Evolutionary conservation across 2,329 filamentous ascomycete species (phyloP).

Genomic region (Xylariaceae sp.): DNA sequence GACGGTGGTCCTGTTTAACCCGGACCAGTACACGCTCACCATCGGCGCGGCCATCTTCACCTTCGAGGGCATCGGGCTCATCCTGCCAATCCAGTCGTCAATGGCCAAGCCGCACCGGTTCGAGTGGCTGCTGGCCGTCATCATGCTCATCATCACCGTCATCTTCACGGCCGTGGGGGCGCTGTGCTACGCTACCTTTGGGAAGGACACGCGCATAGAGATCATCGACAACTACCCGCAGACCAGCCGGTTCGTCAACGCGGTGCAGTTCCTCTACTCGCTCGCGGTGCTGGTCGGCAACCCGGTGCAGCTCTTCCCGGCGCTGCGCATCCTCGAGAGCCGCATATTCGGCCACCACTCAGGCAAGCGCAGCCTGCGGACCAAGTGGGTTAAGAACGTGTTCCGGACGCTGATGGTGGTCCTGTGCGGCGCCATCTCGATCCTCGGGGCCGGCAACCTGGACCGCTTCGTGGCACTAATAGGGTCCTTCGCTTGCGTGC

Average conservation of each 20-base stretch:
- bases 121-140: constrained; percentile 53
- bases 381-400: constrained; percentile 72
- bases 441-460: constrained; percentile 58
- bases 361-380: constrained; percentile 55
- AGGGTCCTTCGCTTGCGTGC: constrained; percentile 66
- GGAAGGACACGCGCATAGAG: constrained; percentile 60
- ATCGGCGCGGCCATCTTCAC: constrained; percentile 70
- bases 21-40: constrained; percentile 59
- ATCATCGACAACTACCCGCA: constrained; percentile 73
- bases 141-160: constrained; percentile 67
- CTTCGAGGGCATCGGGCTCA: constrained; percentile 70
- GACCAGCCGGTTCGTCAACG: constrained; percentile 62
- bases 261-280: constrained; percentile 67
- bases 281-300: constrained; percentile 66
- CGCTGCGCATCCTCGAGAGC: constrained; percentile 63
- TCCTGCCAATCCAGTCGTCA: constrained; percentile 67
- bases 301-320: constrained; percentile 69
- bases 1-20: constrained; percentile 63
- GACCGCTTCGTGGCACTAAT: constrained; percentile 71
- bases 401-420: constrained; percentile 51
- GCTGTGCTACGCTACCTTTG: constrained; percentile 68
- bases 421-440: constrained; percentile 53
- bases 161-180: constrained; percentile 67
- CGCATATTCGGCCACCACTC: constrained; percentile 59
- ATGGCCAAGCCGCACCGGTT: constrained; percentile 67